Percentiles rank a stretch among this genome's conserved stretches.
These are phyloP conservation scores for Cryptosporidium tyzzeri DNA, from an alignment of 169 alveolate genomes.

Conservation along the genomic window DNA sequence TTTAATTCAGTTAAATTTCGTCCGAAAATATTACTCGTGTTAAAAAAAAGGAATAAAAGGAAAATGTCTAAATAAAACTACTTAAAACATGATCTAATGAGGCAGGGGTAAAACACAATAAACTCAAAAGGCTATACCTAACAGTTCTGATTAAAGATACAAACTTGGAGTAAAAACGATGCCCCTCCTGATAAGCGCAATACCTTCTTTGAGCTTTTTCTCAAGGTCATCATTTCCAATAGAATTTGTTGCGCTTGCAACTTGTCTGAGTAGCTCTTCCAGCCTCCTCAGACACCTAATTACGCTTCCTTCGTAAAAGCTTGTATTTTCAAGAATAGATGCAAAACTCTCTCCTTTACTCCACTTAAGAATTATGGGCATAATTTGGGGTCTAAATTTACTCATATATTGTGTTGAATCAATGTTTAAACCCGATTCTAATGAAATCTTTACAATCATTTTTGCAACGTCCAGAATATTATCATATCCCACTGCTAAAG, in stretches of 20 bases:
- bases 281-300: constrained; percentile 94
- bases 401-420: constrained; percentile 90
- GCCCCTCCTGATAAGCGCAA: constrained; percentile 95
- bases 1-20: no score
- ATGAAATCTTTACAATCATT: constrained; percentile 80
- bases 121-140: neutral
- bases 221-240: constrained; percentile 96
- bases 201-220: constrained; percentile 91
- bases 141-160: constrained; percentile 81
- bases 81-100: neutral
- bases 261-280: constrained; percentile 97
- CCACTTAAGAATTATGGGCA: constrained; percentile 96
- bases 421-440: constrained; percentile 83
- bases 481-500: constrained; percentile 76
- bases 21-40: no score
- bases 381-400: constrained; percentile 92
- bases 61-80: neutral
- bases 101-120: neutral
- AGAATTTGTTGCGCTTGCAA: constrained; percentile 95
- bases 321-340: constrained; percentile 92
- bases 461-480: constrained; percentile 83
- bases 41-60: neutral
- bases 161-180: constrained; percentile 98
- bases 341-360: constrained; percentile 95
- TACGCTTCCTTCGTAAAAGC: constrained; percentile 97